Base-by-base conservation (phyloP, 2,329 filamentous ascomycete species). In the Lachnellula occidentalis region DNA sequence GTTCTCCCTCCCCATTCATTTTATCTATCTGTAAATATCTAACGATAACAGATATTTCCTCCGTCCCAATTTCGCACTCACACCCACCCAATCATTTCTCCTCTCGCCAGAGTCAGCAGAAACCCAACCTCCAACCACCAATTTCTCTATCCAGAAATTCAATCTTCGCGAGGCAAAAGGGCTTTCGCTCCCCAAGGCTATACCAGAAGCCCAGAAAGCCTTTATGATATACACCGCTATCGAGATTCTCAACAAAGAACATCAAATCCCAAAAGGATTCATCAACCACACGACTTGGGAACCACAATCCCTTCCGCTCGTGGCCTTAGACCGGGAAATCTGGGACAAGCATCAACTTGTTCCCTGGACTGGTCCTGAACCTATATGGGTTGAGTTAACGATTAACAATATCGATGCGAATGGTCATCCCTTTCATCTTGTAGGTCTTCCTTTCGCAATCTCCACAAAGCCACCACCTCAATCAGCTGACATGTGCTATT, bases 371-470 rank as follows among this genome's bases (percentile, higher is more conserved):
- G 69, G 62, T 17, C 5, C 50, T n/a, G 46, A 53, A 15, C 72
- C 65, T 14, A 54, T 57, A 34, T 79, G 76, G 75, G 65, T 78
- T 0, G 75, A 78, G 55, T 56, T 78, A 0, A 69, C 77, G 2
- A 66, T 78, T 48, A 79, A 79, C 58, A 79, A 79, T 52, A 66
- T 78, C 19, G 76, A 79, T 54, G 75, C 76, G 43, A 73, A 73
- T 5, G 66, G 70, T 0, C 77, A 79, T 59, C 76, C 77, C 1
- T 78, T 78, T 54, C 77, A 79, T 62, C 57, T 79, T 46, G 53
- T 56, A 56, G 7, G 49, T 56, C 17, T 24, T 17, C 34, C 6
- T 8, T 14, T 15, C 19, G 6, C 47, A 49, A 49, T 12, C 24
- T 22, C 21, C 9, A 15, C 27, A 39, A 49, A 34, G 27, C 27